A percentile compares a stretch with the other conserved stretches of the same genome.
Conservation (phyloP, 768 basidiomycete species). For the Termitomyces sp. region DNA sequence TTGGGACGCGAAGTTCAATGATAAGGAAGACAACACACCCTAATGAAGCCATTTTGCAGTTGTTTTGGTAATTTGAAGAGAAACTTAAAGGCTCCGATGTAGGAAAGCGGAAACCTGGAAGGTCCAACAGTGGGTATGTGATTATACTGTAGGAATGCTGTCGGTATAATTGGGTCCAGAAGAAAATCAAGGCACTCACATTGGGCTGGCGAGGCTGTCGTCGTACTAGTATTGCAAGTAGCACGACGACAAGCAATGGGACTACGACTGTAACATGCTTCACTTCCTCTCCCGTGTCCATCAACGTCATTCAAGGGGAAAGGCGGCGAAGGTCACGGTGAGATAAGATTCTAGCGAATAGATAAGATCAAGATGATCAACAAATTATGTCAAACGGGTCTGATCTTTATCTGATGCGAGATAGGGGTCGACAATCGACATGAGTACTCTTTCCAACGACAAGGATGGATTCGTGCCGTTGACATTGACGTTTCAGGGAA, state of each 20-base stretch:
- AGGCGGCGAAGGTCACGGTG: background rate
- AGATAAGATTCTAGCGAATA: background rate
- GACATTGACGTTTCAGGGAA: background rate
- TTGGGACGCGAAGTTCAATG: background rate
- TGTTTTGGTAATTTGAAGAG: conserved; percentile 2
- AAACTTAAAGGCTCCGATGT: conserved; percentile 19
- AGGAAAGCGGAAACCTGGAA: conserved; percentile 15
- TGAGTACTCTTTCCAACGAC: background rate
- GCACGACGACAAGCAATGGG: background rate
- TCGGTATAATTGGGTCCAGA: background rate
- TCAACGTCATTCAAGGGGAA: background rate
- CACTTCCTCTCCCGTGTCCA: conserved; percentile 6
- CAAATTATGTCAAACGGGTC: background rate
- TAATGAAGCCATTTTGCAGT: conserved; percentile 5
- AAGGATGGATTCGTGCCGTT: background rate
- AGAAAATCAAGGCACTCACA: background rate
- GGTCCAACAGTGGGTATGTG: conserved; percentile 23
- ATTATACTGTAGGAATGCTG: conserved; percentile 16
- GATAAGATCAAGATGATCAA: conserved; percentile 8
- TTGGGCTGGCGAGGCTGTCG: background rate
- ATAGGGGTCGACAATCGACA: conserved; percentile 3
- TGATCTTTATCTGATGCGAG: conserved; percentile 1
- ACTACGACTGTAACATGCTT: conserved; percentile 4
- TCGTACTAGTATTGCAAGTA: background rate
- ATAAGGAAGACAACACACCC: background rate